Base-by-base conservation (phyloP, 1,284 basidiomycete species). In the Ustilago esculenta region DNA sequence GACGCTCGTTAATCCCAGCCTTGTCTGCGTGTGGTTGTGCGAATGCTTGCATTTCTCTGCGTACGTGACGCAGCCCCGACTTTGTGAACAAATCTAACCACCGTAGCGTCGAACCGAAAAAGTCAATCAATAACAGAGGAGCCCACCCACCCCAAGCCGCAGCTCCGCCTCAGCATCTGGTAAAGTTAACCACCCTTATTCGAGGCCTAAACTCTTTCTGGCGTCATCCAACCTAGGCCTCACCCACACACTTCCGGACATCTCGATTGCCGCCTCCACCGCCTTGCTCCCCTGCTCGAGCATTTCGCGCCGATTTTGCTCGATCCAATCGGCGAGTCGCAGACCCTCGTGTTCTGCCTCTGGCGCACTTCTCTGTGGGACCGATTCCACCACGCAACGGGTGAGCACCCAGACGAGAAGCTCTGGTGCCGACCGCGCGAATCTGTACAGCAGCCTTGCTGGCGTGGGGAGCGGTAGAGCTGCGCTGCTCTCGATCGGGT, bases 211-310 rank as follows among this genome's bases (percentile, higher is more conserved):
- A 40, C 66, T 69, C 48, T 44, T 64, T 34, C 66, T 47, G 2
- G 79, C 79, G 20, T 79, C 77, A 36, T 81, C 73, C 10, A 81
- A 42, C 20, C 77, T 65, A 1, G 79, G 79, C 6, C 72, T 43
- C 3, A 81, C 79, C 79, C 79, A 81, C 3, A 73, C 61, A 36
- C 63, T 70, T 2, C 79, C 79, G 25, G 61, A 68, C 49, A 77
- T 45, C 29, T 74, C 69, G 30, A 81, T 80, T 9, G 77, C 77
- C 2, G 49, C 49, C n/a, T 53, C 52, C 1, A 78, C 66, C 1
- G 77, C 76, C 1, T 24, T 47, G 20, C 43, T 37, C 4, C 68
- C 73, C 21, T n/a, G 18, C 2, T 50, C 33, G 51, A 71, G 37
- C 18, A 58, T 18, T 24, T 57, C 41, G 4, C 6, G 32, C 3